Evolutionary conservation across 2,329 filamentous ascomycete genomes (phyloP).

Genomic region (Aspergillus bombycis): DNA sequence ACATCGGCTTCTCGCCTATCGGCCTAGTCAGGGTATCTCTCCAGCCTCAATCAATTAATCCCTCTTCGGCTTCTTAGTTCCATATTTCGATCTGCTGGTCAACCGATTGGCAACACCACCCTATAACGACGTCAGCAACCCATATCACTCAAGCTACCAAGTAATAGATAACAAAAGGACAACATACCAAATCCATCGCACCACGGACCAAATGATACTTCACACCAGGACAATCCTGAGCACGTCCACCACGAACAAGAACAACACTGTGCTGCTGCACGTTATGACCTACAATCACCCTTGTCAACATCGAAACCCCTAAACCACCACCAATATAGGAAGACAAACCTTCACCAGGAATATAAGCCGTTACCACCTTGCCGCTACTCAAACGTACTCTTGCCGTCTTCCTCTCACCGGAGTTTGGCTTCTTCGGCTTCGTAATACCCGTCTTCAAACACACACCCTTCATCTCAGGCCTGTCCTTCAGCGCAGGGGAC

Average conservation of each 20-base stretch:
- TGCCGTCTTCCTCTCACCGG: constrained; percentile 92
- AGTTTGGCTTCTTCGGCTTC: constrained; percentile 98
- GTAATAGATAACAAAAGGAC: not conserved
- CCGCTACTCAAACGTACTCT: constrained; percentile 87
- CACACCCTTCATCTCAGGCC: constrained; percentile 90
- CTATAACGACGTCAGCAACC: constrained; percentile 53
- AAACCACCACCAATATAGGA: not conserved
- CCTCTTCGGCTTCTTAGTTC: constrained; percentile 97
- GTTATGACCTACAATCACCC: constrained; percentile 70
- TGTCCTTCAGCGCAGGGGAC: constrained; percentile 77
- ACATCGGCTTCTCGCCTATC: not conserved
- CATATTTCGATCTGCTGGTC: constrained; percentile 91
- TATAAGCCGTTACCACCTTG: constrained; percentile 87
- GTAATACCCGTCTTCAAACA: constrained; percentile 92
- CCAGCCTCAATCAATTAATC: constrained; percentile 45
- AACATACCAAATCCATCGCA: constrained; percentile 85
- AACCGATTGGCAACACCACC: constrained; percentile 85
- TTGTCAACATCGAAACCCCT: constrained; percentile 5
- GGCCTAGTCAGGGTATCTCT: not conserved
- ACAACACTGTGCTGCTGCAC: constrained; percentile 99
- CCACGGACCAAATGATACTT: constrained; percentile 92
- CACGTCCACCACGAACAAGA: constrained; percentile 86
- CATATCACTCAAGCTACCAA: not conserved
- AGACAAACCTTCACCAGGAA: constrained; percentile 79
- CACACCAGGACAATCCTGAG: constrained; percentile 98